Base-by-base conservation (phyloP, 495 filamentous ascomycete species). In the Chaetomidium leptoderma region DNA sequence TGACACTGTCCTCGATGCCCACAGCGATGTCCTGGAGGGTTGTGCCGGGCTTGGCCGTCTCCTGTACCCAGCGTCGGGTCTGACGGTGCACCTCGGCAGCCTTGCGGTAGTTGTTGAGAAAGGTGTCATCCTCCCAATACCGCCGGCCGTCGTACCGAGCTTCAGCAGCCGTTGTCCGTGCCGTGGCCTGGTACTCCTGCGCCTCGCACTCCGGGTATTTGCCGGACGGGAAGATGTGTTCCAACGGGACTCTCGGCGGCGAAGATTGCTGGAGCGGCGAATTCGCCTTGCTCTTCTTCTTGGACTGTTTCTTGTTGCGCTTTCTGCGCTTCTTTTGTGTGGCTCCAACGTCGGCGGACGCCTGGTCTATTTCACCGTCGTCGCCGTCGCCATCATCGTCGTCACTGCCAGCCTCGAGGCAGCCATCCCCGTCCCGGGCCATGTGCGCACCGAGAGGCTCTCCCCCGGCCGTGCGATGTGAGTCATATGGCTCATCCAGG, bases 11-110 rank as follows among this genome's bases (percentile, higher is more conserved):
- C 67, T 96, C 91, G 55, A 96, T 93, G 4, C 86, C 87, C 58
- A 91, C 81, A 36, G 90, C 89, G 64, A 96, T 88, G 63, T 90
- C 83, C 11, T 80, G 88, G 68, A 96, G 74, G n/a, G 82, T 84
- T 74, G 87, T 79, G 47, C 91, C 91, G 4, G 91, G 91, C 73
- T 88, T 88, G 70, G 90, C 87, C 60, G 78, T 83, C 70, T 85
- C 83, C 76, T 89, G 86, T 6, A 85, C 90, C 79, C 85, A 90
- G 63, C 87, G 84, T 61, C 91, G 86, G 57, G 90, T 88, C 72
- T 96, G 91, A 50, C 91, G 87, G 65, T 96, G 91, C 9, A 89
- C 81, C 72, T 96, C 91, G 32, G 91, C 88, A 50, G 84, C 91
- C 53, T 95, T 83, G 63, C 91, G 87, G 67, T 95, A 95, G 66